These are phyloP conservation scores for Cicer bijugum DNA, from an alignment of 306 rosid species.

Conservation along the genomic window DNA sequence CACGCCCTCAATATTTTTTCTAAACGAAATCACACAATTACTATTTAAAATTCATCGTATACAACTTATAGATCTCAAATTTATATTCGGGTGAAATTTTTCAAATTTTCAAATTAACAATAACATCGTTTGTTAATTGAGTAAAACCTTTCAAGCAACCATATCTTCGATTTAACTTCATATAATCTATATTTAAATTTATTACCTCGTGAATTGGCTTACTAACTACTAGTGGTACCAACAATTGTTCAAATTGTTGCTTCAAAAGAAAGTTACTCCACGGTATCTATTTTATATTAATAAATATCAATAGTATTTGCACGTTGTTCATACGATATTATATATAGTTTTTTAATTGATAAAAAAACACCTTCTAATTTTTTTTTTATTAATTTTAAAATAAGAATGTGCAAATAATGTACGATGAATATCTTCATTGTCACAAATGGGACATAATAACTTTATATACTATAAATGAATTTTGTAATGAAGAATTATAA, in stretches of 20 bases:
- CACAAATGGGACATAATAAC: background rate
- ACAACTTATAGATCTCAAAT: too few relatives aligned
- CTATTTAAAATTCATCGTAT: too few relatives aligned
- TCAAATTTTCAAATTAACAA: too few relatives aligned
- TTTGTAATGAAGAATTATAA: too few relatives aligned
- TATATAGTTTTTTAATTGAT: background rate
- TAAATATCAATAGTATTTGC: slow-evolving; percentile 10
- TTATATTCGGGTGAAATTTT: too few relatives aligned
- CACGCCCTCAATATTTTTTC: too few relatives aligned
- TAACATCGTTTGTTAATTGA: too few relatives aligned
- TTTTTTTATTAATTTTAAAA: background rate
- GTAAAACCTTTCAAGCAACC: too few relatives aligned
- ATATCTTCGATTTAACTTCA: background rate
- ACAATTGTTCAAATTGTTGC: slow-evolving; percentile 42
- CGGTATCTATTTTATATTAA: slow-evolving; percentile 18
- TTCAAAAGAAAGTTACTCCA: slow-evolving; percentile 49
- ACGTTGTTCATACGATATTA: slow-evolving; percentile 18
- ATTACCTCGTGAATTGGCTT: slow-evolving; percentile 35
- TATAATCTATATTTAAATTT: background rate
- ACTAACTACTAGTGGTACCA: slow-evolving; percentile 47
- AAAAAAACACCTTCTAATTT: background rate
- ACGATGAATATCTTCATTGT: background rate
- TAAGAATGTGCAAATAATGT: background rate
- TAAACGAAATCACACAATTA: too few relatives aligned
- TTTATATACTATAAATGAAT: too few relatives aligned